Percentiles rank a stretch among this genome's conserved stretches.
Conservation (phyloP, 2,329 filamentous ascomycete species). For the Chrysosporium keratinophilum region DNA sequence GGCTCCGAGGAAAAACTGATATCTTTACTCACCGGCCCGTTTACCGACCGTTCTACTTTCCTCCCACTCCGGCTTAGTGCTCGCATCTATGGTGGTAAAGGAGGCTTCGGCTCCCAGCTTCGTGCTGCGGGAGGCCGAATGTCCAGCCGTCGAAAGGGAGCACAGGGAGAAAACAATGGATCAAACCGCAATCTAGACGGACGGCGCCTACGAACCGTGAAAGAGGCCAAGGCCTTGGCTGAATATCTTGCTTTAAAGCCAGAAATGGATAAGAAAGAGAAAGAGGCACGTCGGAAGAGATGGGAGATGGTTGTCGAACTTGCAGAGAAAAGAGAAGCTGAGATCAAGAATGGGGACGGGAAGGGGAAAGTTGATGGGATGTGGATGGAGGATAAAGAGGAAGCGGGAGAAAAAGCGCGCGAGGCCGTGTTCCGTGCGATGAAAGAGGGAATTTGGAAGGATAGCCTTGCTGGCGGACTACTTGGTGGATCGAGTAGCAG, state of each 20-base stretch:
- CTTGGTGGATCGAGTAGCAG: conserved; percentile 27
- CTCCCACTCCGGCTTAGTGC: conserved; percentile 71
- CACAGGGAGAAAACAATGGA: conserved; percentile 70
- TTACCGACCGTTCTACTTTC: conserved; percentile 51
- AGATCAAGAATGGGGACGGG: conserved; percentile 61
- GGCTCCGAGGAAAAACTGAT: conserved; percentile 48
- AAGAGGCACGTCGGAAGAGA: conserved; percentile 66
- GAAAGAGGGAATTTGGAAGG: conserved; percentile 46
- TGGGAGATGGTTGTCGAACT: conserved; percentile 84
- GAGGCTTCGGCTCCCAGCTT: conserved; percentile 93
- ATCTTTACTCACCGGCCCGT: conserved; percentile 42
- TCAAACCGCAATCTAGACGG: conserved; percentile 92
- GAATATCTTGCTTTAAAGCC: conserved; percentile 94
- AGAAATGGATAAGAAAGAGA: conserved; percentile 91
- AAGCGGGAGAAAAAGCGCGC: conserved; percentile 71
- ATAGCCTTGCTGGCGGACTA: conserved; percentile 33
- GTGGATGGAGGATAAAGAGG: conserved; percentile 93
- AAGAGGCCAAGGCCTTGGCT: conserved; percentile 87
- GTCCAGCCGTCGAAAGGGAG: conserved; percentile 86
- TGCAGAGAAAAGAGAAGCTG: conserved; percentile 71
- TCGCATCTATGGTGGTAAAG: conserved; percentile 83
- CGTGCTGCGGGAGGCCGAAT: conserved; percentile 95
- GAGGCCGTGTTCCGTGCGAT: conserved; percentile 66
- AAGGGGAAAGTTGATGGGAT: conserved; percentile 64
- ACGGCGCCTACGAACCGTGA: conserved; percentile 77